These are phyloP conservation scores for Salix udensis DNA, from an alignment of 345 rosid genomes.

Conservation along the genomic window DNA sequence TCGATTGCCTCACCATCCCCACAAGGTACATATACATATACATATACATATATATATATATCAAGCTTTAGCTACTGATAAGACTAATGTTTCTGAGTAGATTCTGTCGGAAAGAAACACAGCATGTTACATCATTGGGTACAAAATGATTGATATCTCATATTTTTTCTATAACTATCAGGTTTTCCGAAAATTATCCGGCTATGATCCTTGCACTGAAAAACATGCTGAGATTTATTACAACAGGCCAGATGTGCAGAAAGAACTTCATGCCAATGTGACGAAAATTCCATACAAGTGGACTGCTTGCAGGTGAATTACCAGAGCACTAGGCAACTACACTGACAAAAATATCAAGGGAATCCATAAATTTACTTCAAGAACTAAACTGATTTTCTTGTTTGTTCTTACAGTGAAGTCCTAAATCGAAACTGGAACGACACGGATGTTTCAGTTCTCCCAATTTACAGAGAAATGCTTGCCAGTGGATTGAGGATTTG, in stretches of 20 bases:
- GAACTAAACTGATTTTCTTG: neutral
- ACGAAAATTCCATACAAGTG: conserved; percentile 76
- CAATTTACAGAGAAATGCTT: conserved; percentile 79
- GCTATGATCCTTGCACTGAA: conserved; percentile 99
- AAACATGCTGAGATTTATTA: conserved; percentile 91
- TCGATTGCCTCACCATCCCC: conserved; percentile 69
- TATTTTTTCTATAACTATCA: conserved; percentile 15
- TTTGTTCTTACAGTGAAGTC: conserved; percentile 49
- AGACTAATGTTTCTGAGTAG: neutral
- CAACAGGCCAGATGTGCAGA: conserved; percentile 87
- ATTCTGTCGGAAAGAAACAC: neutral
- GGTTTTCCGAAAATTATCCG: conserved; percentile 56
- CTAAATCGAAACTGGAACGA: conserved; percentile 94
- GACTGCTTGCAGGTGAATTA: conserved; percentile 89
- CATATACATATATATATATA: neutral
- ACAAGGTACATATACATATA: conserved; percentile 19
- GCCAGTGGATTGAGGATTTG: conserved; percentile 76
- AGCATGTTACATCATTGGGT: neutral
- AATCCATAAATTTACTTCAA: neutral
- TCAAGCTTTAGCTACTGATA: neutral
- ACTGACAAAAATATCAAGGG: neutral
- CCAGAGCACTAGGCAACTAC: neutral
- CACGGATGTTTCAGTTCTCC: conserved; percentile 70
- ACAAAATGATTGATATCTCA: neutral
- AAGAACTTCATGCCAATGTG: conserved; percentile 75